Conservation (phyloP, 768 basidiomycete species). For the Phlebiopsis gigantea region DNA sequence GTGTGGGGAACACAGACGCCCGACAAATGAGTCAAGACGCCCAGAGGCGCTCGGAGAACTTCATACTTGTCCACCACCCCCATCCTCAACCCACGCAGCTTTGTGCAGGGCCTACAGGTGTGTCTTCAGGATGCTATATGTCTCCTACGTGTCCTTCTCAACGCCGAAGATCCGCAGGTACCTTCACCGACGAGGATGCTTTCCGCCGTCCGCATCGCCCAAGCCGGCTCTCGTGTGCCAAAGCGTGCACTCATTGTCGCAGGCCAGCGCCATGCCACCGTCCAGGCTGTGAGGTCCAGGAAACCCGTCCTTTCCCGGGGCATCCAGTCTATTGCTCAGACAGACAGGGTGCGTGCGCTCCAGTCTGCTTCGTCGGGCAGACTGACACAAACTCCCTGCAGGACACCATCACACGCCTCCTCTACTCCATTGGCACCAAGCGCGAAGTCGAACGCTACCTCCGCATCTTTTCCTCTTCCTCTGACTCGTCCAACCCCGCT, state of each 20-base stretch:
- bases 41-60: too few species aligned
- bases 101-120: too few species aligned
- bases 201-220: conserved; percentile 14
- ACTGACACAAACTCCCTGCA: conserved; percentile 26
- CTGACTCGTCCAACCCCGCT: conserved; percentile 82
- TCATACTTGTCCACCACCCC: too few species aligned
- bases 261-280: conserved; percentile 33
- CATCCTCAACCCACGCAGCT: too few species aligned
- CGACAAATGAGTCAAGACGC: too few species aligned
- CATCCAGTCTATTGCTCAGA: conserved; percentile 62
- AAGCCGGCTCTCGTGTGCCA: conserved; percentile 25
- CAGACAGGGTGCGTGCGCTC: conserved; percentile 57
- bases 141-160: too few species aligned
- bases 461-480: conserved; percentile 94
- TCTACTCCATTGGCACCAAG: conserved; percentile 96
- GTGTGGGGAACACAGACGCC: too few species aligned
- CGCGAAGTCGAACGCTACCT: conserved; percentile 98
- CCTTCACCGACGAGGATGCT: conserved; percentile 10
- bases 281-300: conserved; percentile 33
- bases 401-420: conserved; percentile 95
- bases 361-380: background rate
- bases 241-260: conserved; percentile 46
- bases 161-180: background rate
- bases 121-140: too few species aligned
- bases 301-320: conserved; percentile 13